These are phyloP conservation scores for Penicillium hesseltinei DNA, from an alignment of 2,329 filamentous ascomycete genomes.

Conservation along the genomic window DNA sequence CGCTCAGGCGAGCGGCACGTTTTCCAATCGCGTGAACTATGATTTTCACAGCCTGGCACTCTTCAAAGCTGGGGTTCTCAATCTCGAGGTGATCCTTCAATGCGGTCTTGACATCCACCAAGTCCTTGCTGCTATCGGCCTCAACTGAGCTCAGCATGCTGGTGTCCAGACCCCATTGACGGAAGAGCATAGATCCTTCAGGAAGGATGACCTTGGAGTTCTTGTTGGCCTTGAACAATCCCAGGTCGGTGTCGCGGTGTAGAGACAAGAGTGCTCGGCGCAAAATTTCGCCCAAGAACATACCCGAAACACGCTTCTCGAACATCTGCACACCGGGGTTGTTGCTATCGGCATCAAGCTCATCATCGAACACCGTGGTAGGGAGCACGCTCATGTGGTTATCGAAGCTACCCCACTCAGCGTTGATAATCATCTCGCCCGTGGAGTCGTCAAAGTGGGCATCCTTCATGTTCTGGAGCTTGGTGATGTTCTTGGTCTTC, in stretches of 20 bases:
- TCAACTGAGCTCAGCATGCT: slow-evolving; percentile 84
- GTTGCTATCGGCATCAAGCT: slow-evolving; percentile 74
- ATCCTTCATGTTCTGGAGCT: slow-evolving; percentile 59
- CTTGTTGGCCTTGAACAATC: slow-evolving; percentile 74
- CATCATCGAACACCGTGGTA: slow-evolving; percentile 75
- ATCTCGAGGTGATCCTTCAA: slow-evolving; percentile 75
- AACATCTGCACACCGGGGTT: slow-evolving; percentile 98
- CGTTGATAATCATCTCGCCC: slow-evolving; percentile 96
- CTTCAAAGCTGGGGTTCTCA: slow-evolving; percentile 72
- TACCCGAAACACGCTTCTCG: slow-evolving; percentile 95
- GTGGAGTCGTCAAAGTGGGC: slow-evolving; percentile 69
- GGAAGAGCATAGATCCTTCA: slow-evolving; percentile 65
- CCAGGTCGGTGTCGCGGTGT: slow-evolving; percentile 63
- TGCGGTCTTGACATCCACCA: slow-evolving; percentile 71
- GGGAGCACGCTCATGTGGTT: slow-evolving; percentile 87
- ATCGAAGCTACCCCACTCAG: slow-evolving; percentile 98
- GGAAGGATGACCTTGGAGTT: slow-evolving; percentile 70
- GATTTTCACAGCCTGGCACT: slow-evolving; percentile 82
- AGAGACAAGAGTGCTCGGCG: slow-evolving; percentile 73
- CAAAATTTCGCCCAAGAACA: slow-evolving; percentile 95
- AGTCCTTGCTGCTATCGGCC: slow-evolving; percentile 70
- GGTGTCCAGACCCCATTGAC: slow-evolving; percentile 87
- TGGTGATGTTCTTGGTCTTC: slow-evolving; percentile 81
- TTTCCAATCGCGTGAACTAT: slow-evolving; percentile 81
- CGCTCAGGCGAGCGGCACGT: slow-evolving; percentile 81